Evolutionary conservation across 768 basidiomycete genomes (phyloP).

Genomic region (Rickenella mellea): DNA sequence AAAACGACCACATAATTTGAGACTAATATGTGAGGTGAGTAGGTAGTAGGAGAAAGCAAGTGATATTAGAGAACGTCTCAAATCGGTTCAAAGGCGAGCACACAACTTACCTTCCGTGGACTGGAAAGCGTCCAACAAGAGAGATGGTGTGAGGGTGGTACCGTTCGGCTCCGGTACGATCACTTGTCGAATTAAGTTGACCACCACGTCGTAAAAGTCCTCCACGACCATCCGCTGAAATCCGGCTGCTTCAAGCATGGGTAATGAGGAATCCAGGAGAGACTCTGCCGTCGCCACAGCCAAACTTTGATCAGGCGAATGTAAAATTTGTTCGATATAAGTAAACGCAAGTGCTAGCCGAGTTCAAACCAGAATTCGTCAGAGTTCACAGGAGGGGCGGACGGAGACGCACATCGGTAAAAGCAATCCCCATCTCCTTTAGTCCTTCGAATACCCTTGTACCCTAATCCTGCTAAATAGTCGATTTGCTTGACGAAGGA

Average conservation of each 20-base stretch:
- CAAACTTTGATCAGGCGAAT: constrained; percentile 30
- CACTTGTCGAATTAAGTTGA: constrained; percentile 38
- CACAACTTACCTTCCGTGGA: constrained; percentile 33
- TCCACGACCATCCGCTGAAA: constrained; percentile 64
- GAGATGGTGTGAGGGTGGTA: constrained; percentile 22
- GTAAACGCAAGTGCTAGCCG: constrained; percentile 68
- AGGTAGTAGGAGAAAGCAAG: no score
- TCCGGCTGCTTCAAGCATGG: constrained; percentile 43
- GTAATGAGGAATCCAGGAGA: constrained; percentile 37
- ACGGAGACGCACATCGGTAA: constrained; percentile 59
- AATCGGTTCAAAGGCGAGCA: background rate
- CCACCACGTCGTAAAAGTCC: constrained; percentile 65
- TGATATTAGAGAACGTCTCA: no score
- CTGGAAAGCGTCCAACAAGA: constrained; percentile 45
- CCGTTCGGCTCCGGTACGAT: constrained; percentile 26
- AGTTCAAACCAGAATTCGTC: constrained; percentile 8
- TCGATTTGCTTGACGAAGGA: constrained; percentile 70
- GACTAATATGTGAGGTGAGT: constrained; percentile 27
- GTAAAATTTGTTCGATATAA: constrained; percentile 64
- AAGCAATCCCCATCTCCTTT: constrained; percentile 84
- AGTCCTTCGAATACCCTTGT: constrained; percentile 54
- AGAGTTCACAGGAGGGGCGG: background rate
- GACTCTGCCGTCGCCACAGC: constrained; percentile 44
- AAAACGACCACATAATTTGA: constrained; percentile 73
- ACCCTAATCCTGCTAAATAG: constrained; percentile 55